Evolutionary conservation across 2,329 filamentous ascomycete species (phyloP), one percentile per base, ranked within the genome.

Genomic region (Ceratocystis colombiana): DNA sequence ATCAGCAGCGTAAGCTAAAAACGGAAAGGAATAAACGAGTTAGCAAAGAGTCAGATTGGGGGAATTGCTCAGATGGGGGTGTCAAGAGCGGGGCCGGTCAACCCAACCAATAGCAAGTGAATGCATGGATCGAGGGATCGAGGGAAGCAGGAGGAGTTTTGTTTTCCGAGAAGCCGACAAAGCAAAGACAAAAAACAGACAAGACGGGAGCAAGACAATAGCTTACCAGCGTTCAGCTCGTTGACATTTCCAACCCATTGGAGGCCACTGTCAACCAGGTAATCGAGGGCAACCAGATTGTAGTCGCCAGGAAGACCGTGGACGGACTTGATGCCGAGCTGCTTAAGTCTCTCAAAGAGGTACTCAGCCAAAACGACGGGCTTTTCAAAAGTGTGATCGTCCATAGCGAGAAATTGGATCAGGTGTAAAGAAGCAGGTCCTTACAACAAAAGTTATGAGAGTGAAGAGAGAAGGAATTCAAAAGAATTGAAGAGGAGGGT

Each of bases 281-380:
- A 88, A 73, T 89, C 87, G 28, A 89, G 79, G 7, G 85, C 80
- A 17, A 83, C 79, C 62, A 90, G 79, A 73, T 90, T 90, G 76
- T 87, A 90, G 75, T 90, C 88, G 20, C 85, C 86, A 2, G 87
- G 86, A n/a, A 89, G 76, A 59, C 86, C 86, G 70, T 88, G 85
- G 66, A 89, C 77, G 10, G 84, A 87, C 64, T 80, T 78, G 41
- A 88, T 80, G 37, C 85, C 85, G 45, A 88, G 75, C 72, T 89
- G 80, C 69, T 82, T 77, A 15, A 89, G 78, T 65, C 87, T 79
- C 59, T 77, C 80, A 73, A 88, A 88, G 71, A 89, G 80, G 71
- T 89, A 89, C 72, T 88, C 82, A 66, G 84, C 84, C 64, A 88
- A 82, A 68, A 86, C 82, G 33, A 83, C 72, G 48, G 81, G 81